Conservation (phyloP, 2,329 filamentous ascomycete species). For the Monilinia fructigena region DNA sequence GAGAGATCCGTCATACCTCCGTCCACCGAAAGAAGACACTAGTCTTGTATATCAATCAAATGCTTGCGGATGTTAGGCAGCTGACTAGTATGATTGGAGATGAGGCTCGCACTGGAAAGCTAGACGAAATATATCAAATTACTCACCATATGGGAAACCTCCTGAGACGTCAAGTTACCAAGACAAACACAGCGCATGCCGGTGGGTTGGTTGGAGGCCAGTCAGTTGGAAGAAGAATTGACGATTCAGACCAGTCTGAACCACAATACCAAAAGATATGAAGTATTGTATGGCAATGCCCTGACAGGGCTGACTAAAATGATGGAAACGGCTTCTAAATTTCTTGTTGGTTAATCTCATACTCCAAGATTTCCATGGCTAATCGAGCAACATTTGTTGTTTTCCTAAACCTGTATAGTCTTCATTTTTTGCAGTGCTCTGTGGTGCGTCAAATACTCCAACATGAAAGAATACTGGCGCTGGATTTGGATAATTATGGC, state of each 20-base stretch:
- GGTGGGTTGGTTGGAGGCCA: not conserved
- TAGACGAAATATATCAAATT: not conserved
- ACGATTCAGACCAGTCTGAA: not conserved
- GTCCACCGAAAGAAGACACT: not conserved
- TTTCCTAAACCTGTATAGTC: not conserved
- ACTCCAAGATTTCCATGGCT: too few relatives aligned
- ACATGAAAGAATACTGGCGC: not conserved
- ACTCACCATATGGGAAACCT: not conserved
- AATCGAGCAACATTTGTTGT: not conserved
- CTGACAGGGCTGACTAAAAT: not conserved
- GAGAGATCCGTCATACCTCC: not conserved
- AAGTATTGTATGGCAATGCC: not conserved
- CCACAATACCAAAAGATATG: not conserved
- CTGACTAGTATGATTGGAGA: not conserved
- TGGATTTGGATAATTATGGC: not conserved
- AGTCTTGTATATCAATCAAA: not conserved
- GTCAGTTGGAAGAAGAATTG: not conserved
- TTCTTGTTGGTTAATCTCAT: not conserved
- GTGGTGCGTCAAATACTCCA: not conserved
- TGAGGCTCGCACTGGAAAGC: not conserved
- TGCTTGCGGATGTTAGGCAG: not conserved
- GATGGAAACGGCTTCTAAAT: not conserved
- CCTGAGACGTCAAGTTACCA: not conserved
- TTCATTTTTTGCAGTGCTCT: not conserved
- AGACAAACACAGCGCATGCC: not conserved